A percentile compares a stretch with the other conserved stretches of the same genome.
phyloP scores from a whole-genome alignment of 2,329 filamentous ascomycete species.

The Cryphonectria nitschkei region DNA sequence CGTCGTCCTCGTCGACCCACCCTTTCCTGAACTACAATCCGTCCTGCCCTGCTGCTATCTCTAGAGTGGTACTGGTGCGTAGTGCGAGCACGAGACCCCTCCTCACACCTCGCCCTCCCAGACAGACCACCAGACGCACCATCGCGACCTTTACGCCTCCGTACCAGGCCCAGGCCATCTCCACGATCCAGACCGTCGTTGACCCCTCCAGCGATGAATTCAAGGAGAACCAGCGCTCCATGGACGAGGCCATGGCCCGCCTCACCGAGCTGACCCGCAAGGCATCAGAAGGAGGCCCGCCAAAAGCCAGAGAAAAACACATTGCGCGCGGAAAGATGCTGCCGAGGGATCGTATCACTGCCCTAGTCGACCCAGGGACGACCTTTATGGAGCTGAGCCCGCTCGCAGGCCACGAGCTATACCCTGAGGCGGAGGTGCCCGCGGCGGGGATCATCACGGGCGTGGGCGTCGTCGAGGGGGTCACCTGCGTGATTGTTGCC shows the following conservation, averaged over 20 bases:
- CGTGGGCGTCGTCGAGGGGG: constrained; percentile 86
- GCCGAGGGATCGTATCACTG: constrained; percentile 83
- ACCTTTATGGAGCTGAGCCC: constrained; percentile 92
- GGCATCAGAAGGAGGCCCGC: constrained; percentile 75
- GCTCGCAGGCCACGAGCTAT: constrained; percentile 85
- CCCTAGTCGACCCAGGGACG: constrained; percentile 85
- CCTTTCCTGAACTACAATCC: not conserved
- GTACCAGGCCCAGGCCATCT: constrained; percentile 82
- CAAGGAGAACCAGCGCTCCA: constrained; percentile 77
- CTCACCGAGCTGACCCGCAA: constrained; percentile 72
- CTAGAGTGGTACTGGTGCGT: not conserved
- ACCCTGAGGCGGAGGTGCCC: constrained; percentile 84
- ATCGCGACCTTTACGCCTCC: constrained; percentile 79
- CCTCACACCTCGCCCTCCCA: constrained; percentile 29
- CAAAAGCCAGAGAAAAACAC: constrained; percentile 87
- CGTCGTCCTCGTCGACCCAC: not conserved
- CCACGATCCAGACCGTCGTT: constrained; percentile 74
- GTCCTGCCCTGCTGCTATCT: not conserved
- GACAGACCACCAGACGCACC: constrained; percentile 39
- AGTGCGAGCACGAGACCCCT: constrained; percentile 2
- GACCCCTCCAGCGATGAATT: constrained; percentile 80
- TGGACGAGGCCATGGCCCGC: constrained; percentile 71
- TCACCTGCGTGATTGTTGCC: constrained; percentile 89
- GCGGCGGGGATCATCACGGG: constrained; percentile 92
- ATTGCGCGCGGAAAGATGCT: constrained; percentile 90